Base-by-base conservation (phyloP, 2,329 filamentous ascomycete genomes). In the Escovopsis sp. region DNA sequence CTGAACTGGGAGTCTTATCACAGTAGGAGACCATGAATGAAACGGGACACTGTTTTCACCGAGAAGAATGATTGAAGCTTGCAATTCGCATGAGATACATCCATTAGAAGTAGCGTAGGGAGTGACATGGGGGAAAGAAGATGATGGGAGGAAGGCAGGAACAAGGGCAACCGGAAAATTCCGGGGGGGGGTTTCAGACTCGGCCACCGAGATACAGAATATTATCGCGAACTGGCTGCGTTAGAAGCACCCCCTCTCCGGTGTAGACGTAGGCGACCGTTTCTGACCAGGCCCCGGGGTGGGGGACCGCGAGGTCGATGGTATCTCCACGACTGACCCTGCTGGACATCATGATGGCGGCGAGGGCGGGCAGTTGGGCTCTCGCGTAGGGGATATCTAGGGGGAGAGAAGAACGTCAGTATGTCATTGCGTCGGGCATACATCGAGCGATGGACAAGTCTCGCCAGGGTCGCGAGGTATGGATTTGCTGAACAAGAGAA, bases 221-320 rank as follows among this genome's bases (percentile, higher is more conserved):
- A 41, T 76, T 75, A 39, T 66, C 56, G 36, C 48, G 60, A 31
- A 71, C 61, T 2, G 58, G 57, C 10, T 59, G 54, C 1, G 62
- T 68, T 33, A 65, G 38, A 11, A 55, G 40, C 31, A 60, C 55
- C 11, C 60, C 61, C 35, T 61, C 54, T 26, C 66, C 66, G 0
- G 65, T 70, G 46, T 75, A 76, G 18, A 71, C 57, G 44, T 70
- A 68, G 4, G 57, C 53, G n/a, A 72, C 55, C 0, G 71, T 74
- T 36, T 68, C 62, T 3, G 50, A 46, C 72, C 72, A 78, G 7
- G 57, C 64, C 34, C 64, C 61, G 1, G 72, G 71, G 38, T 66
- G 58, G 1, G 72, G 72, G 36, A 78, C 43, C 0, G 72, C 71
- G 9, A 77, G 54, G 42, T 76, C 70, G 35, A 78, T 57, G 2